Evolutionary conservation across 139 green algal genomes (phyloP).

Genomic region (Zygnema circumcarinatum): DNA sequence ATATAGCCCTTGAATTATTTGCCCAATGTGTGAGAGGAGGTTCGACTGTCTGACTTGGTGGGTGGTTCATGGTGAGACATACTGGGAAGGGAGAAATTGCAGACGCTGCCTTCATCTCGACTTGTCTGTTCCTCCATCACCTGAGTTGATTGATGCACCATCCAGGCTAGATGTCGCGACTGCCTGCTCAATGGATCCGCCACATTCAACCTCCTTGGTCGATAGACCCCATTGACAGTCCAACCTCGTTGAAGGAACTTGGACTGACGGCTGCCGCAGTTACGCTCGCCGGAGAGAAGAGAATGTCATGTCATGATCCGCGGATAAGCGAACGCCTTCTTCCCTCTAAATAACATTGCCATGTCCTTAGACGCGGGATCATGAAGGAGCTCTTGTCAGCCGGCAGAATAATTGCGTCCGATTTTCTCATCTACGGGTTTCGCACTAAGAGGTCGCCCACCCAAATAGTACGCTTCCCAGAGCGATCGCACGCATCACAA

Average conservation of each 20-base stretch:
- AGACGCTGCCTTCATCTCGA: background rate
- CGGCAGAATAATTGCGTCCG: slow-evolving; percentile 46
- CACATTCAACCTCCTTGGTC: slow-evolving; percentile 26
- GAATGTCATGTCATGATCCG: slow-evolving; percentile 9
- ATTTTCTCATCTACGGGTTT: slow-evolving; percentile 16
- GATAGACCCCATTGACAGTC: slow-evolving; percentile 27
- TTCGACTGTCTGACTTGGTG: background rate
- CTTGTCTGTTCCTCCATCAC: background rate
- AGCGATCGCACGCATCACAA: slow-evolving; percentile 29
- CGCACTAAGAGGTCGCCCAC: slow-evolving; percentile 47
- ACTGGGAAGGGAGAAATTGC: slow-evolving; percentile 4
- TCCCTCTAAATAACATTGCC: slow-evolving; percentile 38
- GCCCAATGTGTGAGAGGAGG: too few relatives aligned
- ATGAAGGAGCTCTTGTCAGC: slow-evolving; percentile 60
- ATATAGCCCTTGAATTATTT: background rate
- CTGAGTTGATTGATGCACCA: background rate
- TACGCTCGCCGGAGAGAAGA: background rate
- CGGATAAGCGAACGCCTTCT: slow-evolving; percentile 12
- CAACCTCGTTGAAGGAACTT: slow-evolving; percentile 24
- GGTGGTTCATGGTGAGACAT: background rate
- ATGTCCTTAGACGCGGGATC: slow-evolving; percentile 32
- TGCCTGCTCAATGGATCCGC: slow-evolving; percentile 38
- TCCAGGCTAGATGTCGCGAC: too few relatives aligned
- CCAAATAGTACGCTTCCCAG: slow-evolving; percentile 56
- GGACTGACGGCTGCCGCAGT: background rate